Conservation (phyloP, 2,329 filamentous ascomycete genomes). For the Elsinoe necatrix region DNA sequence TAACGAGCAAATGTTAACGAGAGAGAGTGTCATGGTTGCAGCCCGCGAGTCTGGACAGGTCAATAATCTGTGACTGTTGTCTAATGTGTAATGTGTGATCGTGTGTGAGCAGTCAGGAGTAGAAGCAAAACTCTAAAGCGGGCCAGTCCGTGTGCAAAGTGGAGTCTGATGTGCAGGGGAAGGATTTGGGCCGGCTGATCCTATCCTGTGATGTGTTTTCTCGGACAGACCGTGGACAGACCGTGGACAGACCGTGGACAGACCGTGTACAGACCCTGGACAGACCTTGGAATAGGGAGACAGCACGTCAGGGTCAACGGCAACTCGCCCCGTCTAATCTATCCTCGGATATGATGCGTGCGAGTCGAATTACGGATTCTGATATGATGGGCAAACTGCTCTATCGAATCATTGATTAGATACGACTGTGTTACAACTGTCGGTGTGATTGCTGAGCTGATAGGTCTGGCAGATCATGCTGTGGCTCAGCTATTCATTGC, state of each 20-base stretch:
- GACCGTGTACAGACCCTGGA: too few species aligned
- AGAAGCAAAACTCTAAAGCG: background rate
- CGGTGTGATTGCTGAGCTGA: background rate
- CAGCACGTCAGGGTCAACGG: background rate
- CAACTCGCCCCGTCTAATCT: background rate
- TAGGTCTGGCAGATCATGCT: background rate
- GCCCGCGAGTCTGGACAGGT: background rate
- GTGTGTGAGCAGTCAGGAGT: conserved; percentile 10
- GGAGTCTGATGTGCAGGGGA: background rate
- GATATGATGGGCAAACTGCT: conserved; percentile 5
- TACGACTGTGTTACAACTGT: conserved; percentile 6
- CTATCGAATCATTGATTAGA: conserved; percentile 12
- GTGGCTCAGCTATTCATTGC: conserved; percentile 10
- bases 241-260: too few species aligned
- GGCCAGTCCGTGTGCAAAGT: background rate
- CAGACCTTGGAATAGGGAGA: conserved; percentile 1
- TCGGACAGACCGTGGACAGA: too few species aligned
- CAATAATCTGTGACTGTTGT: background rate
- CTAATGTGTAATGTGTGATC: too few species aligned
- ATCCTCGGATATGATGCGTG: background rate
- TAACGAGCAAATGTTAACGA: conserved; percentile 2
- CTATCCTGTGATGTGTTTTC: too few species aligned
- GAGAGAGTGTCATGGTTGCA: background rate
- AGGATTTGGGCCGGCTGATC: too few species aligned
- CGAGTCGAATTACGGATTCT: background rate